Conservation (phyloP, 2,329 filamentous ascomycete genomes). For the Colletotrichum sojae region DNA sequence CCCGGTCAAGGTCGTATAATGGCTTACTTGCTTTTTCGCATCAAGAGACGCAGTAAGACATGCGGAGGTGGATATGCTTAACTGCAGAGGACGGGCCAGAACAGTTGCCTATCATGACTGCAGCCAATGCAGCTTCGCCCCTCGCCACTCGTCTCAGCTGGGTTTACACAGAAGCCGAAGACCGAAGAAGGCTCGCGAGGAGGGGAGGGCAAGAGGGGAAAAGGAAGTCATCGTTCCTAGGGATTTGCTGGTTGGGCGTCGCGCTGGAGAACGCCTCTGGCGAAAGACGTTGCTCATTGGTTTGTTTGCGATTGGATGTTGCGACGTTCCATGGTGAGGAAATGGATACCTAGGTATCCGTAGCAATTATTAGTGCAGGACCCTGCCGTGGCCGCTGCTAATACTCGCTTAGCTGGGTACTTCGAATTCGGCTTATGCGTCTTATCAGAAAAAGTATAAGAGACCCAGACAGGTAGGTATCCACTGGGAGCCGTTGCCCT, state of each 20-base stretch:
- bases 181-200: slow-evolving; percentile 6
- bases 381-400: too few relatives aligned
- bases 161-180: slow-evolving; percentile 1
- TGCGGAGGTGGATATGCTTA: slow-evolving; percentile 8
- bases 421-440: too few relatives aligned
- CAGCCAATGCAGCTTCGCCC: slow-evolving; percentile 8
- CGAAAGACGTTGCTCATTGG: slow-evolving; percentile 14
- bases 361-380: too few relatives aligned
- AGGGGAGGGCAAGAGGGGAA: neutral
- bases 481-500: too few relatives aligned
- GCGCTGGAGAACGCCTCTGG: slow-evolving; percentile 19
- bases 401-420: too few relatives aligned
- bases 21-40: neutral
- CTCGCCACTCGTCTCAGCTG: slow-evolving; percentile 8
- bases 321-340: neutral
- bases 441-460: too few relatives aligned
- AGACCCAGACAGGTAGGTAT: too few relatives aligned
- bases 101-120: slow-evolving; percentile 14
- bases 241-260: neutral
- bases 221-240: slow-evolving; percentile 1
- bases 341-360: too few relatives aligned
- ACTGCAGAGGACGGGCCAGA: slow-evolving; percentile 1
- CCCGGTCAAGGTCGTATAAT: neutral
- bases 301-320: slow-evolving; percentile 24
- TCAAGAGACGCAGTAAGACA: slow-evolving; percentile 29